phyloP scores from a whole-genome alignment of 192 early-diverging fungal genomes.

The Borealophlyctis nickersoniae region DNA sequence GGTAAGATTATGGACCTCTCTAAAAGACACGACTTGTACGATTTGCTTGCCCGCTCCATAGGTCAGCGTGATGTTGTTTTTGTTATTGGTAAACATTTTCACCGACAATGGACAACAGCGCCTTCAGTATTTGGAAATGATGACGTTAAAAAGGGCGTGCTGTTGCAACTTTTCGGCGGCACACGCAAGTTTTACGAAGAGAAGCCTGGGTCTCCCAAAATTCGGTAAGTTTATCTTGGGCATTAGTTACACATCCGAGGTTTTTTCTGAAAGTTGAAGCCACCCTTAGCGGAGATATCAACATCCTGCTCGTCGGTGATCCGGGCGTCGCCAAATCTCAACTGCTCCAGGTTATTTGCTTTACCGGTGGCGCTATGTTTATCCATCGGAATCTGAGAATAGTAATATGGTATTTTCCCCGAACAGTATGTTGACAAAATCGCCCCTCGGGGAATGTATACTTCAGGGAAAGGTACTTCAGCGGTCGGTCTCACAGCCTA shows the following conservation, averaged over 20 bases:
- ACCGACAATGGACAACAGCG: constrained; percentile 39
- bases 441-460: constrained; percentile 93
- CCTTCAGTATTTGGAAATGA: constrained; percentile 95
- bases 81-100: not conserved
- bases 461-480: constrained; percentile 94
- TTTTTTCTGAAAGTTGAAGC: constrained; percentile 8
- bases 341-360: constrained; percentile 55
- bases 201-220: constrained; percentile 55
- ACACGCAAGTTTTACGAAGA: constrained; percentile 78
- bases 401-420: no score
- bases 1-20: constrained; percentile 62
- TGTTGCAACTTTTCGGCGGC: constrained; percentile 95
- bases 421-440: constrained; percentile 83
- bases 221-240: constrained; percentile 28
- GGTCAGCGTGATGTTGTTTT: constrained; percentile 31
- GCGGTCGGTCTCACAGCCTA: constrained; percentile 96
- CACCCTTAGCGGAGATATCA: constrained; percentile 80
- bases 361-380: not conserved
- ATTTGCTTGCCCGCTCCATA: constrained; percentile 76
- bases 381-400: no score
- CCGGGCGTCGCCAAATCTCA: constrained; percentile 96
- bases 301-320: constrained; percentile 92
- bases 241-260: constrained; percentile 20
- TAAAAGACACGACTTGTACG: constrained; percentile 69
- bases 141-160: constrained; percentile 95